Percentiles rank a stretch among this genome's conserved stretches.
Evolutionary conservation across 2,329 filamentous ascomycete genomes (phyloP).

Genomic region (Colletotrichum tropicicola): DNA sequence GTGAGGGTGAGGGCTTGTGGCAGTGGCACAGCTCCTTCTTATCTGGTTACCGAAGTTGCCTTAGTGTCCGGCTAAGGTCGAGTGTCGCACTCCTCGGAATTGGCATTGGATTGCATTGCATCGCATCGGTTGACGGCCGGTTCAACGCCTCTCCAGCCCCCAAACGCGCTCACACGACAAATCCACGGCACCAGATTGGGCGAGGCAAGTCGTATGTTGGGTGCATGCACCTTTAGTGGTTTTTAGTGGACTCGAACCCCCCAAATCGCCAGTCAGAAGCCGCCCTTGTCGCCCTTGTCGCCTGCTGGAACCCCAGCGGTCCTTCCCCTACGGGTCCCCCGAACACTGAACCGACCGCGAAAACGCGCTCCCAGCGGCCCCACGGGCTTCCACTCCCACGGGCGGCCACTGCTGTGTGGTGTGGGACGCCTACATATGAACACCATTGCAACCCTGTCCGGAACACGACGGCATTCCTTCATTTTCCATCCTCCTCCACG

Average conservation of each 20-base stretch:
- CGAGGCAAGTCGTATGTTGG: slow-evolving; percentile 14
- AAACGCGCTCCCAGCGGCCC: slow-evolving; percentile 26
- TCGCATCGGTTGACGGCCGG: not conserved
- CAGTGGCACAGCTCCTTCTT: not conserved
- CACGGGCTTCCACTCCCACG: slow-evolving; percentile 23
- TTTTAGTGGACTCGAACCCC: slow-evolving; percentile 27
- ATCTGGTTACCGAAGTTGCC: not conserved
- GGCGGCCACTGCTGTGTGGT: not conserved
- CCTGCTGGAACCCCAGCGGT: slow-evolving; percentile 5
- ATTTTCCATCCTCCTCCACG: slow-evolving; percentile 25
- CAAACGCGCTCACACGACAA: slow-evolving; percentile 27
- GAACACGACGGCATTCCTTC: slow-evolving; percentile 30
- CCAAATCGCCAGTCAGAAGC: slow-evolving; percentile 24
- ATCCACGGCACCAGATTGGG: slow-evolving; percentile 22
- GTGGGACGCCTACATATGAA: slow-evolving; percentile 31
- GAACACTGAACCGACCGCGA: slow-evolving; percentile 8
- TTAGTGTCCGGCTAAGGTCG: not conserved
- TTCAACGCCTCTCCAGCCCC: slow-evolving; percentile 8
- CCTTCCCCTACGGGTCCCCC: slow-evolving; percentile 16
- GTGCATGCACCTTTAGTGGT: slow-evolving; percentile 24
- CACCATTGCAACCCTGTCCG: slow-evolving; percentile 31
- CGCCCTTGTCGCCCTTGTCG: slow-evolving; percentile 6
- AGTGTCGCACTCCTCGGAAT: not conserved
- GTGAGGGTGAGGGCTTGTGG: slow-evolving; percentile 4
- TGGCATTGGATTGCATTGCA: not conserved